Conservation (phyloP, 208 protist species). For the Trypanosoma rangeli region DNA sequence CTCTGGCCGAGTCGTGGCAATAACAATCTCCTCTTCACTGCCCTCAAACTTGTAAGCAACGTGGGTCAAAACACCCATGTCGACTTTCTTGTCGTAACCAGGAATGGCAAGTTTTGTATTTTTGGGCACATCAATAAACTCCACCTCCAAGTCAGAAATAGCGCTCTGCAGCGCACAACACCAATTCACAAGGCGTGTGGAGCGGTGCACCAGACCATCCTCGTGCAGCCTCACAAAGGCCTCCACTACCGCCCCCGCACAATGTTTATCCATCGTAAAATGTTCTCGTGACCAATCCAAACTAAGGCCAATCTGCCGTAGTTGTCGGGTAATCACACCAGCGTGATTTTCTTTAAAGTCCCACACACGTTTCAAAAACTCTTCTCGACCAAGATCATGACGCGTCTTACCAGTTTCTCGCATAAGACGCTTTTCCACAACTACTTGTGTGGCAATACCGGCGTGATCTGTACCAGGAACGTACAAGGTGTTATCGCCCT, state of each 20-base stretch:
- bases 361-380: constrained; percentile 97
- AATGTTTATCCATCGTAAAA: constrained; percentile 99
- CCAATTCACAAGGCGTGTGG: constrained; percentile 99
- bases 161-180: constrained; percentile 98
- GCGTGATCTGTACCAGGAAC: constrained; percentile 99
- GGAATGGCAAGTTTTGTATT: constrained; percentile 86
- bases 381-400: constrained; percentile 97
- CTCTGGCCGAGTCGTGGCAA: constrained; percentile 99
- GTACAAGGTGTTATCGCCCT: constrained; percentile 97
- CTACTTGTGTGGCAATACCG: constrained; percentile 99
- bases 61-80: constrained; percentile 94
- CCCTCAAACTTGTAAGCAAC: constrained; percentile 95
- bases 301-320: constrained; percentile 96
- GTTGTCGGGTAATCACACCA: constrained; percentile 95
- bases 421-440: constrained; percentile 97
- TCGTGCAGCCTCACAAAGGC: constrained; percentile 98
- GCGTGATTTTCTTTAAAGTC: constrained; percentile 98
- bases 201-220: constrained; percentile 96
- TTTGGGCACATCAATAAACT: constrained; percentile 88
- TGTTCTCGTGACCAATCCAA: constrained; percentile 98
- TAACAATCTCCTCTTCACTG: constrained; percentile 92
- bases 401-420: constrained; percentile 85
- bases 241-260: constrained; percentile 93
- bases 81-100: constrained; percentile 89
- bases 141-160: constrained; percentile 99